Conservation (phyloP, 139 green algal genomes). For the Micromonas pusilla region DNA sequence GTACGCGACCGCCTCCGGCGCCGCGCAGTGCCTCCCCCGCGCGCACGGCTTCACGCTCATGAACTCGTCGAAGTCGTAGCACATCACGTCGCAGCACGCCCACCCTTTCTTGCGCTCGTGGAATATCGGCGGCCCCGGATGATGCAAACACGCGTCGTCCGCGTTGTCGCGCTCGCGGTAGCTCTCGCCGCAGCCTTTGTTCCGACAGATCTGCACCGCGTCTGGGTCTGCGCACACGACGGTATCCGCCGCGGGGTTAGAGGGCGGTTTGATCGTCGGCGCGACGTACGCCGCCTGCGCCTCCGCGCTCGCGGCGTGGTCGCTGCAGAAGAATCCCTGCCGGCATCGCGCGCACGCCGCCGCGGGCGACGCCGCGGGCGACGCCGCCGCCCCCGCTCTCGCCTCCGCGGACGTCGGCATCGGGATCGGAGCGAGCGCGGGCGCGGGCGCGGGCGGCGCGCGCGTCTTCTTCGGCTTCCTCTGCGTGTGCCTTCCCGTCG, state of each 20-base stretch:
- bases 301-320: slow-evolving; percentile 23
- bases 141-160: slow-evolving; percentile 38
- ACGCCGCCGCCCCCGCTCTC: not conserved
- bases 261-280: not conserved
- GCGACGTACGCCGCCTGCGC: not conserved
- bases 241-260: not conserved
- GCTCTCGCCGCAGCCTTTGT: slow-evolving; percentile 38
- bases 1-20: too few species aligned
- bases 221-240: slow-evolving; percentile 26
- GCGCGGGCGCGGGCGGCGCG: not conserved
- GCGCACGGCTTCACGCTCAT: slow-evolving; percentile 41
- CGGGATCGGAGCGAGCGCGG: not conserved
- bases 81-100: slow-evolving; percentile 41
- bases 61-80: slow-evolving; percentile 51
- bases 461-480: not conserved
- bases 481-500: not conserved
- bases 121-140: slow-evolving; percentile 45
- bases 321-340: slow-evolving; percentile 41
- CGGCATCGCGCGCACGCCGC: slow-evolving; percentile 29
- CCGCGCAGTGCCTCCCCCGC: slow-evolving; percentile 30
- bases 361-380: not conserved
- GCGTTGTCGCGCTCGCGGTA: slow-evolving; percentile 39
- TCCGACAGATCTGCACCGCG: slow-evolving; percentile 28
- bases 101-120: slow-evolving; percentile 46
- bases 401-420: not conserved